Base-by-base conservation (phyloP, 371 early-diverging fungal genomes). In the Mucor plumbeus region DNA sequence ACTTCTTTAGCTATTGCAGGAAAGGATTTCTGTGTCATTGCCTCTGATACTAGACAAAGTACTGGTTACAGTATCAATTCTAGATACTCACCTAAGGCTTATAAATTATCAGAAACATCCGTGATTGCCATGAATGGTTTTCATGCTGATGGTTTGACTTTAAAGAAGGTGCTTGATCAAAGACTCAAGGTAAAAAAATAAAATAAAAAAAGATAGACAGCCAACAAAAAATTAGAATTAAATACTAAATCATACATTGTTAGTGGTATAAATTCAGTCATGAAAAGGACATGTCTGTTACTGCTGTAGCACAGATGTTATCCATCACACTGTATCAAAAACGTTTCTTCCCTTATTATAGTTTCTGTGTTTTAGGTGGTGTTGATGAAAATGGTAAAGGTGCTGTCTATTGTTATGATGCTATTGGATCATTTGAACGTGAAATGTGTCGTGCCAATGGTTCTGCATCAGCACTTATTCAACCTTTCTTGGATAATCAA, bases 281-380 rank as follows among this genome's bases (percentile, higher is more conserved):
- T 80, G 93, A 94, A 48, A 97, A 96, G 78, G 82, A 79, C 26
- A 97, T 99, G 91, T 87, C 90, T 58, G 86, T 88, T 5, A 83
- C 87, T 33, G 95, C 96, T 4, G 75, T 97, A 54, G 99, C 99
- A 19, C 99, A 98, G 81, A 88, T 98, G 91, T 83, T 98, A 13
- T 92, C 95, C 17, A 97, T 92, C 67, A 94, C 96, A 58, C 80
- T 99, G 47, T 99, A 99, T 77, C 85, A 85, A 67, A 91, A 91
- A 73, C 92, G 99, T 44, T 99, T 99, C 84, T 99, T 99, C 90
- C 99, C 99, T 1, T 99, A 98, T 86, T 99, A 97, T 73, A 90
- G 91, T 64, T 97, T 92, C 85, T 92, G 92, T 79, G 87, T 92
- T 39, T 68, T 99, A 53, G 95, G 94, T 13, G 99, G 99, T 53